Conservation (phyloP, 768 basidiomycete species). For the Rhizopogon vinicolor region DNA sequence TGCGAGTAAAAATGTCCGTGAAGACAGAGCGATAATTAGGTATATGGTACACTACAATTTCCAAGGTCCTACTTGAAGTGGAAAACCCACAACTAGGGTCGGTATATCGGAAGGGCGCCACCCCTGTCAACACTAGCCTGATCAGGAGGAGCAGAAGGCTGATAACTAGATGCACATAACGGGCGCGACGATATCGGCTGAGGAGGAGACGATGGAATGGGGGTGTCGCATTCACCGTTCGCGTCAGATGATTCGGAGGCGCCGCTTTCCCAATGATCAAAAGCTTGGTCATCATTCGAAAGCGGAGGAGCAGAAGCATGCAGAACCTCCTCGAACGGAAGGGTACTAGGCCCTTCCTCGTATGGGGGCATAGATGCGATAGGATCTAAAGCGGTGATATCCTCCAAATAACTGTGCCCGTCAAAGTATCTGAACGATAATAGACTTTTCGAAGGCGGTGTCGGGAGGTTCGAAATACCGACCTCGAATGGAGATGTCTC, state of each 20-base stretch:
- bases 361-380: neutral
- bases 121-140: slow-evolving; percentile 7
- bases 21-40: slow-evolving; percentile 15
- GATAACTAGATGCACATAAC: neutral
- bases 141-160: slow-evolving; percentile 2
- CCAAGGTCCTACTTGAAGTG: neutral
- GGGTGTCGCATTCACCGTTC: neutral
- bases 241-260: slow-evolving; percentile 4
- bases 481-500: slow-evolving; percentile 44
- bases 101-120: slow-evolving; percentile 23
- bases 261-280: slow-evolving; percentile 17
- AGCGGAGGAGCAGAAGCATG: slow-evolving; percentile 45
- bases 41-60: slow-evolving; percentile 14
- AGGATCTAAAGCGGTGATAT: neutral
- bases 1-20: neutral
- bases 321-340: slow-evolving; percentile 25
- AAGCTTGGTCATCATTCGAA: slow-evolving; percentile 18
- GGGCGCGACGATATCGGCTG: slow-evolving; percentile 1
- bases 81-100: slow-evolving; percentile 15
- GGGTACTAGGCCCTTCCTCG: slow-evolving; percentile 17
- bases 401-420: neutral
- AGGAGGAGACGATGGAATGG: neutral
- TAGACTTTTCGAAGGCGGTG: neutral
- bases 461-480: neutral
- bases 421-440: neutral